Evolutionary conservation across 441 rosid species (phyloP).

Genomic region (Sinapis alba): DNA sequence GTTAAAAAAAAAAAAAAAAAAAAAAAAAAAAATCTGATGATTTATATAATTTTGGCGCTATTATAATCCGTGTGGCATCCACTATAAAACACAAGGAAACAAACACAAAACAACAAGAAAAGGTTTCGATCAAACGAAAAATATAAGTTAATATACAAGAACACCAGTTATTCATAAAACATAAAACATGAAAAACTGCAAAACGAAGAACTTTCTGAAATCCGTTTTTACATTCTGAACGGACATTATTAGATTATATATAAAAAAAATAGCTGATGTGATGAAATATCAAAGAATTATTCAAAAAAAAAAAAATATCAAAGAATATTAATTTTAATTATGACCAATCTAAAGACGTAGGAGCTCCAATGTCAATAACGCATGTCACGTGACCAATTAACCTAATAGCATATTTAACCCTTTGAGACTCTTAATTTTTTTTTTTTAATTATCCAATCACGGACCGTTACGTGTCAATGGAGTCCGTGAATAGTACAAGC

Average conservation of each 20-base stretch:
- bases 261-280: not conserved
- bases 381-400: slow-evolving; percentile 13
- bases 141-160: not conserved
- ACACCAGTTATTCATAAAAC: not conserved
- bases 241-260: not conserved
- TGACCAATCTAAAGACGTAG: not conserved
- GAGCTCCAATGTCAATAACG: not conserved
- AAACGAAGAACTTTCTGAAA: not conserved
- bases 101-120: slow-evolving; percentile 27
- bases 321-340: not conserved
- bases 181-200: not conserved
- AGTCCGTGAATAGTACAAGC: too few relatives aligned
- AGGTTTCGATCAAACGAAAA: not conserved
- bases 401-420: too few relatives aligned
- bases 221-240: not conserved
- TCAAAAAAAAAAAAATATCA: too few relatives aligned
- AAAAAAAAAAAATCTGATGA: too few relatives aligned
- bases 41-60: slow-evolving; percentile 14
- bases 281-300: not conserved
- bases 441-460: too few relatives aligned
- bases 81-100: slow-evolving; percentile 7
- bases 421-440: too few relatives aligned
- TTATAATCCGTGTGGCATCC: slow-evolving; percentile 34
- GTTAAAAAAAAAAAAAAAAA: too few relatives aligned
- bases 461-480: too few relatives aligned